These are phyloP conservation scores for Populus pruinosa DNA, from an alignment of 345 rosid species.

Conservation along the genomic window DNA sequence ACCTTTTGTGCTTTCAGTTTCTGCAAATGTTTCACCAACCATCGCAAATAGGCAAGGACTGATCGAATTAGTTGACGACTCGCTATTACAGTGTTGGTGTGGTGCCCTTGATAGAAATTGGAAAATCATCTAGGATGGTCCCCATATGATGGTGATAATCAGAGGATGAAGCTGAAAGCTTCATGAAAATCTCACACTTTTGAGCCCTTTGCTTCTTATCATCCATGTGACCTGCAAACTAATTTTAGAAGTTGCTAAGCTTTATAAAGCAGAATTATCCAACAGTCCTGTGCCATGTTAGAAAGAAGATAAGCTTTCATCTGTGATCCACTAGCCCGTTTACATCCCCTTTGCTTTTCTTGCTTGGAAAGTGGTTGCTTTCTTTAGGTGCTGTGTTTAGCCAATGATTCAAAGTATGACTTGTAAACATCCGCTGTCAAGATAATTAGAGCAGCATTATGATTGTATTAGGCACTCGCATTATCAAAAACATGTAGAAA, in stretches of 20 bases:
- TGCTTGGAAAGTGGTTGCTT: not conserved
- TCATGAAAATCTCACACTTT: not conserved
- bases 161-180: not conserved
- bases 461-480: constrained; percentile 2
- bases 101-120: not conserved
- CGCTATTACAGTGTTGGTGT: not conserved
- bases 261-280: not conserved
- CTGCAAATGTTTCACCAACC: not conserved
- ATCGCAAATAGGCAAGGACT: not conserved
- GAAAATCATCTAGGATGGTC: not conserved
- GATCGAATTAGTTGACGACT: not conserved
- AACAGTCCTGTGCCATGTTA: not conserved
- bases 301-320: not conserved
- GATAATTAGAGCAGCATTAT: not conserved
- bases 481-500: not conserved
- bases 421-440: not conserved
- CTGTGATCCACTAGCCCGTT: not conserved
- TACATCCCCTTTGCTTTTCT: not conserved
- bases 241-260: not conserved
- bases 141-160: not conserved
- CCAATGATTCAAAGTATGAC: not conserved
- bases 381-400: not conserved
- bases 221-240: not conserved
- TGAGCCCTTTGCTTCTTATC: not conserved
- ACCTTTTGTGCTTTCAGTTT: not conserved